These are phyloP conservation scores for Vanilla planifolia DNA, from an alignment of 106 monocot genomes.

Conservation along the genomic window DNA sequence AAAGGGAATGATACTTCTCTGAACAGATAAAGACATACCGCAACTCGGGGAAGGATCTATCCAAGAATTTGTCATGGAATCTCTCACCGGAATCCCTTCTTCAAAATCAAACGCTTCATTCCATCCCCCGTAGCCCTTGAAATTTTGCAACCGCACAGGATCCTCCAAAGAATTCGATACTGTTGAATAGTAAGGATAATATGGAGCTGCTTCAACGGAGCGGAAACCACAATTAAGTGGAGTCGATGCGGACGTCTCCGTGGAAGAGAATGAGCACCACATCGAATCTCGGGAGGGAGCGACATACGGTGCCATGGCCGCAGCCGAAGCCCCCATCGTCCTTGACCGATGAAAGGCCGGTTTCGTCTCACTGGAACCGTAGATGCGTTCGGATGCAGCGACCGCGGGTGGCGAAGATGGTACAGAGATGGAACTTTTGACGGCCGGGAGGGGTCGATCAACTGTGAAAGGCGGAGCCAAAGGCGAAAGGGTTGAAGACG, in stretches of 20 bases:
- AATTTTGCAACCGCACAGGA: not conserved
- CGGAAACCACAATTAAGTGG: not conserved
- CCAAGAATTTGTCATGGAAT: slow-evolving; percentile 5
- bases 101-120: slow-evolving; percentile 6
- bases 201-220: not conserved
- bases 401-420: not conserved
- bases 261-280: not conserved
- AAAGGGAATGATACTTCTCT: not conserved
- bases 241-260: not conserved
- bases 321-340: not conserved
- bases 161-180: not conserved
- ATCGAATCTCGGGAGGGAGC: not conserved
- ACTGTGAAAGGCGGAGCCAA: slow-evolving; percentile 10
- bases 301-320: not conserved
- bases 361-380: not conserved
- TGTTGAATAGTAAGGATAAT: slow-evolving; percentile 1
- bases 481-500: slow-evolving; percentile 3
- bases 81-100: slow-evolving; percentile 2
- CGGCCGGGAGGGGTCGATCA: slow-evolving; percentile 4
- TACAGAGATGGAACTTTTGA: not conserved
- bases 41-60: not conserved
- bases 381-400: not conserved
- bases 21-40: not conserved
- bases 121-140: slow-evolving; percentile 7
- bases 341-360: not conserved